Evolutionary conservation across 2,329 filamentous ascomycete species (phyloP).

Genomic region (Trichophyton equinum): DNA sequence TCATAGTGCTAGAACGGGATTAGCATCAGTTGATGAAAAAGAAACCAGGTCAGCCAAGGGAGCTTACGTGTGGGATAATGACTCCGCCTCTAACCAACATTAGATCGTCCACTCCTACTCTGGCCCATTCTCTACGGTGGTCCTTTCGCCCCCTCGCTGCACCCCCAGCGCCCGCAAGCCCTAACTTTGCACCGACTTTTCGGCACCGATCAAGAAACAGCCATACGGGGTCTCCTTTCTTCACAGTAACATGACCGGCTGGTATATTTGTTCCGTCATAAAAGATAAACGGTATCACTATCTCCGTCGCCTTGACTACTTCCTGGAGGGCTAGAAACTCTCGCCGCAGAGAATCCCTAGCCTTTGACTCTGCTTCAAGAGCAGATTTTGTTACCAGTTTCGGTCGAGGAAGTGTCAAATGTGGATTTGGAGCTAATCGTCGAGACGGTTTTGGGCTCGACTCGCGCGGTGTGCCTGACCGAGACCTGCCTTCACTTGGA

Average conservation of each 20-base stretch:
- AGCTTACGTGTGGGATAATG: slow-evolving; percentile 82
- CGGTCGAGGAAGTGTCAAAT: slow-evolving; percentile 41
- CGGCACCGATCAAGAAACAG: slow-evolving; percentile 82
- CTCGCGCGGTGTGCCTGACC: slow-evolving; percentile 26
- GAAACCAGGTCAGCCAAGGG: not conserved
- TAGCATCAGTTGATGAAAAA: slow-evolving; percentile 6
- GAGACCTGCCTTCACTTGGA: slow-evolving; percentile 23
- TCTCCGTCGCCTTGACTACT: slow-evolving; percentile 74
- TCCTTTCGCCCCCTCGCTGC: slow-evolving; percentile 39
- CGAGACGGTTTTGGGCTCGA: slow-evolving; percentile 19
- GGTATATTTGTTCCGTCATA: slow-evolving; percentile 89
- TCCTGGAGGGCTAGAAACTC: slow-evolving; percentile 78
- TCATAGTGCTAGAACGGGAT: slow-evolving; percentile 67
- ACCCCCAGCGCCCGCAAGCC: slow-evolving; percentile 51
- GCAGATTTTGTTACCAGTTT: slow-evolving; percentile 65
- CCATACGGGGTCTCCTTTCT: slow-evolving; percentile 90
- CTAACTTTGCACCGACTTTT: slow-evolving; percentile 75
- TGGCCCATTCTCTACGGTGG: slow-evolving; percentile 70
- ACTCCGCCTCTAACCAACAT: slow-evolving; percentile 84
- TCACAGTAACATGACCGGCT: slow-evolving; percentile 70
- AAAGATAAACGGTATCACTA: slow-evolving; percentile 88
- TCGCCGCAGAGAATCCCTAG: slow-evolving; percentile 59
- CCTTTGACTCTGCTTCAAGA: slow-evolving; percentile 64
- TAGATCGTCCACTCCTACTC: slow-evolving; percentile 87
- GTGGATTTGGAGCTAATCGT: slow-evolving; percentile 34